Evolutionary conservation across 2,329 filamentous ascomycete species (phyloP), one percentile per base, ranked within the genome.

Genomic region (Venturia nashicola): DNA sequence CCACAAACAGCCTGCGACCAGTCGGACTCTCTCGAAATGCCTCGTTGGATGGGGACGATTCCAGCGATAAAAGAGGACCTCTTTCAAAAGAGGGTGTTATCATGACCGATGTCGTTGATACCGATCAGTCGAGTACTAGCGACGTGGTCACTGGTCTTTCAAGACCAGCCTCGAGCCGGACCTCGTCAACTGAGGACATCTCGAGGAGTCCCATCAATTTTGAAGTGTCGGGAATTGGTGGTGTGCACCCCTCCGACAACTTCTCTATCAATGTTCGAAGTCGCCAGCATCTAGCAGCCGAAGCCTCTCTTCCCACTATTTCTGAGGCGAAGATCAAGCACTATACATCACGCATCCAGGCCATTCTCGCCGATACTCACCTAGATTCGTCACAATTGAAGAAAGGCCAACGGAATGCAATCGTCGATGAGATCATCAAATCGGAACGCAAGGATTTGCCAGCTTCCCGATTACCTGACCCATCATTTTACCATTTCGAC

Each of bases 361-460:
- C 11, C 23, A 36, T 60, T 40, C 54, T 65, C 16, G 43, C 59
- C 27, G 39, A 62, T 8, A 61, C 18, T 5, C 51, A 57, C 51
- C 32, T 36, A 18, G 39, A 55, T 18, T 8, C 20, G 9, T 44
- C 27, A 12, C 18, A 18, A 9, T 46, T 39, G 14, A 40, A 27
- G 11, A n/a, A 43, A 46, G 55, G 39, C 9, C 14, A 48, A 51
- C 16, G n/a, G 20, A 9, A 34, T 2, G 32, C 23, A 5, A 32
- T 36, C 9, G 32, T 61, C 83, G 78, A 96, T 86, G 27, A 92
- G 79, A 70, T 87, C 79, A 51, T 87, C 76, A 67, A 90, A 79
- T 65, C 88, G 76, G 66, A 93, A 82, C 65, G 87, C 79, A 61
- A 93, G 77, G 61, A 93, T 80, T 59, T 80, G 7, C 75, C 76